These are phyloP conservation scores for Exophiala aquamarina DNA, from an alignment of 2,329 filamentous ascomycete genomes.

Conservation along the genomic window DNA sequence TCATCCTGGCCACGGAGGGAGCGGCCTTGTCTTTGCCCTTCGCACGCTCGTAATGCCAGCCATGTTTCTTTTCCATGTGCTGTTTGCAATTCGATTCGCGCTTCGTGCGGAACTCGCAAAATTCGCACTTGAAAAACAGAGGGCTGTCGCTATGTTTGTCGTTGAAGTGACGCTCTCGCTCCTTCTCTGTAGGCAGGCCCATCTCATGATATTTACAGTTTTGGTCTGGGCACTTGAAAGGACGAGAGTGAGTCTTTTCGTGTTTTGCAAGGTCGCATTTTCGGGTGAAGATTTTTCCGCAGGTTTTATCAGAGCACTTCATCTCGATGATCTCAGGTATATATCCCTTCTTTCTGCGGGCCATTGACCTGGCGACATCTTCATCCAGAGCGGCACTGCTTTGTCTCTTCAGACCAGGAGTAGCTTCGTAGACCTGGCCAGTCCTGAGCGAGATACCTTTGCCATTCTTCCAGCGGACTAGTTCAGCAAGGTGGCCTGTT, in stretches of 20 bases:
- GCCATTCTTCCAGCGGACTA: slow-evolving; percentile 79
- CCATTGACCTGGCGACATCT: slow-evolving; percentile 90
- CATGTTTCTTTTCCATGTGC: slow-evolving; percentile 97
- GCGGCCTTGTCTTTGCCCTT: slow-evolving; percentile 78
- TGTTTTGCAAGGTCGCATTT: slow-evolving; percentile 98
- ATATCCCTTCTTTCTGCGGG: slow-evolving; percentile 89
- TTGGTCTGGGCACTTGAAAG: slow-evolving; percentile 83
- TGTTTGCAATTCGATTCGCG: slow-evolving; percentile 96
- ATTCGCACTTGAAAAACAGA: slow-evolving; percentile 79
- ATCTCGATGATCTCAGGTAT: slow-evolving; percentile 80
- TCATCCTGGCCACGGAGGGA: slow-evolving; percentile 36
- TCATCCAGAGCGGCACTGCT: slow-evolving; percentile 67
- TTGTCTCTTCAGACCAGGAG: slow-evolving; percentile 52
- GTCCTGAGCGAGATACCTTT: slow-evolving; percentile 76
- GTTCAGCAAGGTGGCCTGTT: slow-evolving; percentile 78
- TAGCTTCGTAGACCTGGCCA: slow-evolving; percentile 60
- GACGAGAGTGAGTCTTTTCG: slow-evolving; percentile 94
- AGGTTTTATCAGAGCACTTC: slow-evolving; percentile 71
- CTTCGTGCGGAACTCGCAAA: slow-evolving; percentile 92
- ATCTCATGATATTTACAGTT: slow-evolving; percentile 87
- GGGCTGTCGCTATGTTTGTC: slow-evolving; percentile 88
- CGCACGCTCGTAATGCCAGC: slow-evolving; percentile 85
- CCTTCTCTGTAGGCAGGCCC: slow-evolving; percentile 97
- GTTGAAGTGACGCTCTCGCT: slow-evolving; percentile 92
- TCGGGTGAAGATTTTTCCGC: slow-evolving; percentile 90